Base-by-base conservation (phyloP, 768 basidiomycete species). In the Baorangia bicolor region DNA sequence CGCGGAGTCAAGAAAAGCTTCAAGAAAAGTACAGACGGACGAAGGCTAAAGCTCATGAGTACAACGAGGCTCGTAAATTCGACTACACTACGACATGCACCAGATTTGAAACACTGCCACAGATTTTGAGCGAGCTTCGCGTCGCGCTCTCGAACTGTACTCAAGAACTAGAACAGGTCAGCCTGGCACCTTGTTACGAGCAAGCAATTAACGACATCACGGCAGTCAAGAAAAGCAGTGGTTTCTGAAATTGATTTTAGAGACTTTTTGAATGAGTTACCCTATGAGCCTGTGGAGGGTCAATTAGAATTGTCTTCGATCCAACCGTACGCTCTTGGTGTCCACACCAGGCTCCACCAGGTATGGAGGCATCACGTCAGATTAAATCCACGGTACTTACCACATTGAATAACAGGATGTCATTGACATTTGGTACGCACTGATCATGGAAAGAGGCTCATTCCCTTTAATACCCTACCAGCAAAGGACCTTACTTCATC, bases 91-190 rank as follows among this genome's bases (percentile, higher is more conserved):
- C 18, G 12, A 44, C 28, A 8, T 45, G 11, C 31, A 40, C 25
- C 7, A 18, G 45, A 50, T 34, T 42, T 18, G 25, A 58, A 40
- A 56, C 42, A 23, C 7, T 43, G 6, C 30, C 23, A 42, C 47
- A 71, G 68, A 37, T 60, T 28, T 21, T 63, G 48, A 43, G 58
- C 4, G 63, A 63, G 27, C 57, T 71, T 40, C 60, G 63, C 44
- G 40, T 10, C n/a, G 47, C 59, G 10, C 60, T 71, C 46, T 46
- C 39, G 2, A 56, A 55, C 12, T 57, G 51, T 45, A 44, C 41
- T 30, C 37, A 58, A 45, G 65, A 69, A 52, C 57, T 65, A 25
- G 69, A 65, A 35, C 63, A 67, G 54, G 63, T 59, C 12, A 46
- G 51, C 35, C 14, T 35, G 5, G 2, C 14, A 12, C 12, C 21